Evolutionary conservation across 2,329 filamentous ascomycete genomes (phyloP).

Genomic region (Phyllosticta paracitricarpa): DNA sequence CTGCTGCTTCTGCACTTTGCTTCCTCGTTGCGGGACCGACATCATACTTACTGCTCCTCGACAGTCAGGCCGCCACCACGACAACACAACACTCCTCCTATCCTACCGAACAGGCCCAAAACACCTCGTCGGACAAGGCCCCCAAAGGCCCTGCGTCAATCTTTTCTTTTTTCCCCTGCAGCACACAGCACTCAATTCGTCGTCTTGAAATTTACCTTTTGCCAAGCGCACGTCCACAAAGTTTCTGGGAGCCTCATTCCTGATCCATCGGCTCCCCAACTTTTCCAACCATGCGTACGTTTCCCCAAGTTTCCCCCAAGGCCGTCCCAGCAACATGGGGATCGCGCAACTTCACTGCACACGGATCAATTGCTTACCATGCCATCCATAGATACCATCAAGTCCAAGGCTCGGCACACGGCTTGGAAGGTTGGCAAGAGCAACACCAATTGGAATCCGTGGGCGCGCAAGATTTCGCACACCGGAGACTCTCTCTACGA

Average conservation of each 20-base stretch:
- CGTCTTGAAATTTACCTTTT: background rate
- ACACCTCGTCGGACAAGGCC: background rate
- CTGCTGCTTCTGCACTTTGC: background rate
- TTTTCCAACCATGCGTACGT: constrained; percentile 6
- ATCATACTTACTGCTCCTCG: background rate
- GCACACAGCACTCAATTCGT: background rate
- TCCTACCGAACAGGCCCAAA: background rate
- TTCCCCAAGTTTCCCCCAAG: background rate
- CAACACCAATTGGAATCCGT: constrained; percentile 21
- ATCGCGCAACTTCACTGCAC: background rate
- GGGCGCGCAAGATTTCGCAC: constrained; percentile 5
- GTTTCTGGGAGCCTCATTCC: background rate
- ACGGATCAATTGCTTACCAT: constrained; percentile 5
- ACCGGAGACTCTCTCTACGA: constrained; percentile 14
- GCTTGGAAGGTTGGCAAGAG: constrained; percentile 21
- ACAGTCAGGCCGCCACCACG: background rate
- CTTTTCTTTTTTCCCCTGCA: background rate
- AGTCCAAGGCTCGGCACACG: constrained; percentile 25
- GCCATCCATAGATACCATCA: constrained; percentile 22
- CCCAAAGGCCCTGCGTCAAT: background rate
- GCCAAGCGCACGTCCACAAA: background rate
- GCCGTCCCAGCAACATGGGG: background rate
- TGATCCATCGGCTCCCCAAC: background rate
- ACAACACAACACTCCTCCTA: background rate
- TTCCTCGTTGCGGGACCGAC: background rate